These are phyloP conservation scores for Paraleonurus japonicus DNA, from an alignment of 257 asterid genomes.

Conservation along the genomic window DNA sequence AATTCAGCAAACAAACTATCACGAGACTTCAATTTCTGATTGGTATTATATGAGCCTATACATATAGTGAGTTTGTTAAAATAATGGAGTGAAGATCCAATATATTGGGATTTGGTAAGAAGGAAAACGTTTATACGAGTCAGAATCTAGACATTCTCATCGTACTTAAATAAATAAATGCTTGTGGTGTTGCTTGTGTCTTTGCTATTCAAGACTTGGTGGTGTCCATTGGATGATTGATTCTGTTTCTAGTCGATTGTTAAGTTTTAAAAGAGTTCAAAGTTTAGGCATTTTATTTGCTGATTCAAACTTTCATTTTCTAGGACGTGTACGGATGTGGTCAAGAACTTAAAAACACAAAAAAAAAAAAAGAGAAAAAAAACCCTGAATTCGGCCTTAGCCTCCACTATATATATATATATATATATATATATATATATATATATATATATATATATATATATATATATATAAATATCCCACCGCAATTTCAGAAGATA, in stretches of 20 bases:
- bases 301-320: too few relatives aligned
- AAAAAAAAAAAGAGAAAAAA: too few relatives aligned
- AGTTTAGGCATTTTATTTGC: too few relatives aligned
- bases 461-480: too few relatives aligned
- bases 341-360: too few relatives aligned
- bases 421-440: too few relatives aligned
- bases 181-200: not conserved
- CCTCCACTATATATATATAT: too few relatives aligned
- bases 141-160: not conserved
- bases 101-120: not conserved
- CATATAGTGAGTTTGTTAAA: conserved; percentile 21
- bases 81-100: conserved; percentile 20
- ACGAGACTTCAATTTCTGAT: not conserved
- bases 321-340: too few relatives aligned
- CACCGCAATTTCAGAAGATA: too few relatives aligned
- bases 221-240: not conserved
- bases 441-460: too few relatives aligned
- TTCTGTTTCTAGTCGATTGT: not conserved
- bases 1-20: conserved; percentile 9
- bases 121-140: not conserved
- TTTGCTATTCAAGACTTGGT: not conserved
- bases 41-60: not conserved
- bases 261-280: not conserved
- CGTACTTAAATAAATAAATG: not conserved
- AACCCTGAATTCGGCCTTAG: too few relatives aligned